phyloP scores from a whole-genome alignment of 2,329 filamentous ascomycete genomes.

The Cryphonectria radicalis region DNA sequence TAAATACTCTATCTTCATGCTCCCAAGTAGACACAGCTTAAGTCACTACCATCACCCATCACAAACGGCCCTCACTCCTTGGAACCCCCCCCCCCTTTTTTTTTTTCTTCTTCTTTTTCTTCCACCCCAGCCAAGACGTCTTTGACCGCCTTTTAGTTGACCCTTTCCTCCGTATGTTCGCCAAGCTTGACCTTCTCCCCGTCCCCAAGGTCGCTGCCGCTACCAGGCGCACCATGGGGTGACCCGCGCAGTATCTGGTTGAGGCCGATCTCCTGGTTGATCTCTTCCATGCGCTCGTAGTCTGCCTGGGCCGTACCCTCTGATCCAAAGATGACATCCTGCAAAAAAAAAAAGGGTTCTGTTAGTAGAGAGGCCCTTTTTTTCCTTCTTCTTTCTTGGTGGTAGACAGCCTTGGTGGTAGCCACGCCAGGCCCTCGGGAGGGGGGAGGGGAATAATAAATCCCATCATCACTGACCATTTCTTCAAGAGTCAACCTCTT shows the following conservation, averaged over 20 bases:
- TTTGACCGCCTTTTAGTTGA: neutral
- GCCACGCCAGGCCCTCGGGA: neutral
- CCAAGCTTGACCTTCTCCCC: conserved; percentile 33
- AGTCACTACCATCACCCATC: neutral
- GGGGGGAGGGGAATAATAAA: neutral
- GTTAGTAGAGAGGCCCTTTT: neutral
- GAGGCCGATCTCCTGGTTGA: conserved; percentile 71
- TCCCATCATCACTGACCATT: conserved; percentile 48
- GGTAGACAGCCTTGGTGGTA: neutral
- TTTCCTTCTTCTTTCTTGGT: no score
- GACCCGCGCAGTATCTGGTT: conserved; percentile 43
- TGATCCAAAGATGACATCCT: conserved; percentile 70
- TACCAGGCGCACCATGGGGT: conserved; percentile 25
- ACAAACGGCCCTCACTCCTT: neutral
- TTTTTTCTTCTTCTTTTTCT: no score
- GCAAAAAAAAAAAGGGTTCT: neutral
- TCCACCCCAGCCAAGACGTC: neutral
- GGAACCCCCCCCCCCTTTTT: neutral
- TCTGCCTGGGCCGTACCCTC: conserved; percentile 70
- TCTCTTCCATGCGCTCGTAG: conserved; percentile 72
- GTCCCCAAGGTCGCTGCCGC: conserved; percentile 33
- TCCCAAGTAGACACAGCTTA: neutral
- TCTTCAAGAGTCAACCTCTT: conserved; percentile 68
- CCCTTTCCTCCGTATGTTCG: conserved; percentile 24
- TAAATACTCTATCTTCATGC: neutral